A percentile compares a stretch with the other conserved stretches of the same genome.
Conservation (phyloP, 2,329 filamentous ascomycete species). For the Fusarium brachygibbosum region DNA sequence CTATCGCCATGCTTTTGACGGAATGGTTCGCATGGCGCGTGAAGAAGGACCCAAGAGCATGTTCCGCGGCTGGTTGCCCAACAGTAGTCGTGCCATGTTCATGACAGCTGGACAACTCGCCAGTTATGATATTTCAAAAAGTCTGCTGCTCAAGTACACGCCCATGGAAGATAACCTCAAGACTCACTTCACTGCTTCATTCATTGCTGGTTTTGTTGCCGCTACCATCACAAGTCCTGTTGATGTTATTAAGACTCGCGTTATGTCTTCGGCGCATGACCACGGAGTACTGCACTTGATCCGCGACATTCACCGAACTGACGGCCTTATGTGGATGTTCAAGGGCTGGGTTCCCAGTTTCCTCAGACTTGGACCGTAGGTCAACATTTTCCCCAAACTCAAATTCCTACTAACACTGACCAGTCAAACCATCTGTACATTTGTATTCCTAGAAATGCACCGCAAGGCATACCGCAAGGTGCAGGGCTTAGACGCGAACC, state of each 20-base stretch:
- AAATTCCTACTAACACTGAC: conserved; percentile 28
- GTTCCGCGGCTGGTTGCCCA: conserved; percentile 89
- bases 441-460: conserved; percentile 88
- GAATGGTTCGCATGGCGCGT: conserved; percentile 86
- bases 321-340: conserved; percentile 87
- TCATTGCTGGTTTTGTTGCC: conserved; percentile 84
- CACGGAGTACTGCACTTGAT: conserved; percentile 71
- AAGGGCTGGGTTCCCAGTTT: conserved; percentile 89
- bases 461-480: conserved; percentile 79
- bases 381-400: conserved; percentile 36
- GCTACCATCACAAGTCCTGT: conserved; percentile 88
- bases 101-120: conserved; percentile 90
- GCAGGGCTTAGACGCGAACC: conserved; percentile 54
- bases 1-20: conserved; percentile 90
- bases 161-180: conserved; percentile 77
- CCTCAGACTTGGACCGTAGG: conserved; percentile 73
- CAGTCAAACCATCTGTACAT: conserved; percentile 87
- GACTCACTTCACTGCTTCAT: conserved; percentile 83
- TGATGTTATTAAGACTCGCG: conserved; percentile 89
- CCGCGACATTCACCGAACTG: conserved; percentile 74
- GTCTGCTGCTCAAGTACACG: conserved; percentile 74
- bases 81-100: conserved; percentile 82
- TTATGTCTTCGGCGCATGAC: conserved; percentile 77
- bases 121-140: conserved; percentile 87
- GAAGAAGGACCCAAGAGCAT: conserved; percentile 82